Conservation (phyloP, 1,139 yeast species). For the Cylindricascospora bacillispora region DNA sequence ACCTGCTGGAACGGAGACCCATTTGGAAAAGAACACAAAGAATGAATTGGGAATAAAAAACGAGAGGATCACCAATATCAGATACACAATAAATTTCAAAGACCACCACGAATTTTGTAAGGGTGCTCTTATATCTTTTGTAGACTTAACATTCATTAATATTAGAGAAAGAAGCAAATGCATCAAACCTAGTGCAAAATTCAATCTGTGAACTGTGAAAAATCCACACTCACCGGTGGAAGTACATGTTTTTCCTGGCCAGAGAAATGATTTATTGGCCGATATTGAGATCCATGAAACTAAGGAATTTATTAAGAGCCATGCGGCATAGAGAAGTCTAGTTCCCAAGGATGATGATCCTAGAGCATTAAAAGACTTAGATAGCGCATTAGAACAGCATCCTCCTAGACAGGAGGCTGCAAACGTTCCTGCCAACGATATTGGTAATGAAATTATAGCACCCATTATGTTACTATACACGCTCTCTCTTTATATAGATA, state of each 20-base stretch:
- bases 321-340: slow-evolving; percentile 70
- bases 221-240: slow-evolving; percentile 82
- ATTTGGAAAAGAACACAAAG: slow-evolving; percentile 82
- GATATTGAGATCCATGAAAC: slow-evolving; percentile 78
- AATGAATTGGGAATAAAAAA: slow-evolving; percentile 80
- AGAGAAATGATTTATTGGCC: slow-evolving; percentile 65
- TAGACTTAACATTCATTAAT: slow-evolving; percentile 63
- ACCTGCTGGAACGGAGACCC: slow-evolving; percentile 74
- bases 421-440: slow-evolving; percentile 52
- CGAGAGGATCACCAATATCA: slow-evolving; percentile 43
- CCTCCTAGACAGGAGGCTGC: slow-evolving; percentile 78
- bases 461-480: too few species aligned
- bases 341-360: slow-evolving; percentile 68
- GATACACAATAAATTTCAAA: slow-evolving; percentile 53
- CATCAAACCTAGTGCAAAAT: slow-evolving; percentile 72
- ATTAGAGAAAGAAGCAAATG: slow-evolving; percentile 62
- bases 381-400: slow-evolving; percentile 61
- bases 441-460: slow-evolving; percentile 58
- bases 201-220: slow-evolving; percentile 82
- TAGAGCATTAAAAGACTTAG: slow-evolving; percentile 35
- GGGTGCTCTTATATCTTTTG: slow-evolving; percentile 65
- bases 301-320: slow-evolving; percentile 65
- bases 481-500: too few species aligned
- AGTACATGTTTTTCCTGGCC: slow-evolving; percentile 68
- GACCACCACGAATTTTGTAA: slow-evolving; percentile 92